A percentile compares a stretch with the other conserved stretches of the same genome.
Evolutionary conservation across 345 rosid species (phyloP).

Genomic region (Theobroma cacao): DNA sequence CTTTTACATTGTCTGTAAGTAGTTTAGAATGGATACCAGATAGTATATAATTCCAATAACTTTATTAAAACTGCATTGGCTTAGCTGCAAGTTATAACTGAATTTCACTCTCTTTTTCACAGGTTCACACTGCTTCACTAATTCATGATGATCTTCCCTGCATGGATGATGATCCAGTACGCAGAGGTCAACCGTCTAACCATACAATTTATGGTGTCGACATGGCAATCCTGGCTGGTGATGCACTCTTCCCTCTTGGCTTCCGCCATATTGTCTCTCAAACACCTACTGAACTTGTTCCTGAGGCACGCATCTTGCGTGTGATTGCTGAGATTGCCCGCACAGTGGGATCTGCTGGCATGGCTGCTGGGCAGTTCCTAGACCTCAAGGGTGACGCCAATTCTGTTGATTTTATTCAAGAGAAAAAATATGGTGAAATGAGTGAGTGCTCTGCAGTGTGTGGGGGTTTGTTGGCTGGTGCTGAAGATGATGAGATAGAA

Average conservation of each 20-base stretch:
- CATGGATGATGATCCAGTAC: slow-evolving; percentile 85
- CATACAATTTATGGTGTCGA: slow-evolving; percentile 68
- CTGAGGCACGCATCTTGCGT: slow-evolving; percentile 55
- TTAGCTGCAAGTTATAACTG: not conserved
- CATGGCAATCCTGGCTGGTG: slow-evolving; percentile 95
- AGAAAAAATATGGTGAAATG: slow-evolving; percentile 91
- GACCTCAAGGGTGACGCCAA: slow-evolving; percentile 80
- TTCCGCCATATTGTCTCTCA: slow-evolving; percentile 81
- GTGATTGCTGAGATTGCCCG: slow-evolving; percentile 91
- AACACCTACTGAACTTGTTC: slow-evolving; percentile 71
- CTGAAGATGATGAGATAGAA: slow-evolving; percentile 64
- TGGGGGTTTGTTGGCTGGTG: slow-evolving; percentile 90
- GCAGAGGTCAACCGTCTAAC: slow-evolving; percentile 91
- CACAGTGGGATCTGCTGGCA: slow-evolving; percentile 87
- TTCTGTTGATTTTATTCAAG: slow-evolving; percentile 57
- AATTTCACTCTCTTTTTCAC: slow-evolving; percentile 11
- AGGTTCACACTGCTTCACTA: slow-evolving; percentile 89
- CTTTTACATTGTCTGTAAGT: not conserved
- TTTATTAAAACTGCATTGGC: not conserved
- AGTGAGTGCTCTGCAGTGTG: slow-evolving; percentile 92
- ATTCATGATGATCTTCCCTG: slow-evolving; percentile 94
- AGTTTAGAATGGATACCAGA: not conserved
- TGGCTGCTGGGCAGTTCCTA: slow-evolving; percentile 96
- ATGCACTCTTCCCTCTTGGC: slow-evolving; percentile 93
- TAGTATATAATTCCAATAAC: not conserved